A percentile compares a stretch with the other conserved stretches of the same genome.
Evolutionary conservation across 495 filamentous ascomycete genomes (phyloP).

Genomic region (Penicillium longicatenatum): DNA sequence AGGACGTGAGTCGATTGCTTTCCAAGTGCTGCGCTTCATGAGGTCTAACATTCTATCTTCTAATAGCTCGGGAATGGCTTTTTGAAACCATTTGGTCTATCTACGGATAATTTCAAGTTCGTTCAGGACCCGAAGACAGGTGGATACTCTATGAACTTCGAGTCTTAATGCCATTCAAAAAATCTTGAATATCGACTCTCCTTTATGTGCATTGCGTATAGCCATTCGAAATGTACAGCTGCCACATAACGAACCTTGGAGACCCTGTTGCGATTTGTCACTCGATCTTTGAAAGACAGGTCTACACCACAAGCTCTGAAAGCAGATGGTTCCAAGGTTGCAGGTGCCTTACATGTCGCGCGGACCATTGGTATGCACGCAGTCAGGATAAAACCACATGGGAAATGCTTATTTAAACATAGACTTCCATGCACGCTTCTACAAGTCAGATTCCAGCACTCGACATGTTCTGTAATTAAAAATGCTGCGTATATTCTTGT

Average conservation of each 20-base stretch:
- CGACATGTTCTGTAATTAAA: not conserved
- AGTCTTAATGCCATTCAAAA: constrained; percentile 27
- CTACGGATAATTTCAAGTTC: constrained; percentile 92
- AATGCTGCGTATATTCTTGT: not conserved
- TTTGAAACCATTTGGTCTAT: constrained; percentile 89
- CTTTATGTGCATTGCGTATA: too few relatives aligned
- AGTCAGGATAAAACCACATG: too few relatives aligned
- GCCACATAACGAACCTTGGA: too few relatives aligned
- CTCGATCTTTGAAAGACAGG: too few relatives aligned
- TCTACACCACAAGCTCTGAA: too few relatives aligned
- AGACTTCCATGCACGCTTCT: not conserved
- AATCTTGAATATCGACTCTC: not conserved
- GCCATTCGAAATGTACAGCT: too few relatives aligned
- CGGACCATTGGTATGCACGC: too few relatives aligned
- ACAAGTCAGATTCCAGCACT: too few relatives aligned
- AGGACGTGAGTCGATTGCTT: constrained; percentile 61
- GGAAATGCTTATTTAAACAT: not conserved
- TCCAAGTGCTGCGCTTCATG: not conserved
- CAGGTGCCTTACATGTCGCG: too few relatives aligned
- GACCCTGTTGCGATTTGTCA: too few relatives aligned
- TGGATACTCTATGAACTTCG: constrained; percentile 90
- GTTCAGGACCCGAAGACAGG: constrained; percentile 86
- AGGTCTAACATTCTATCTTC: not conserved
- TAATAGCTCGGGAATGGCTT: constrained; percentile 81
- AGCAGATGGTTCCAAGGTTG: too few relatives aligned